These are phyloP conservation scores for Colletotrichum salicis DNA, from an alignment of 2,329 filamentous ascomycete genomes.

Conservation along the genomic window DNA sequence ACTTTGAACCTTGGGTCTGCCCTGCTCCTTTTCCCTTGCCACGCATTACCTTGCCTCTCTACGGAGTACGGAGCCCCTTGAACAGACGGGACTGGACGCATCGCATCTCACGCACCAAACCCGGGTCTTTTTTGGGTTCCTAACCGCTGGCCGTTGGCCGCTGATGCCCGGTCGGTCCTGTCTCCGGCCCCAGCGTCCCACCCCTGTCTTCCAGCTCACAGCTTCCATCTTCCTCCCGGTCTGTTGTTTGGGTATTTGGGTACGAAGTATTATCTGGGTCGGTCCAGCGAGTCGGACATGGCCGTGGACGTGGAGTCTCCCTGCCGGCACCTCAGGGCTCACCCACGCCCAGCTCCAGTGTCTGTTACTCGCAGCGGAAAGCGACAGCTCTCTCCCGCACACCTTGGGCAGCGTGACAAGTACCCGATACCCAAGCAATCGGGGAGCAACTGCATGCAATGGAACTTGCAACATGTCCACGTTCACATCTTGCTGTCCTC, in stretches of 20 bases:
- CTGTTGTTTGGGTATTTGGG: background rate
- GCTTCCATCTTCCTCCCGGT: background rate
- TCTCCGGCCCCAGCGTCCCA: constrained; percentile 14
- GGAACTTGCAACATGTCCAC: background rate
- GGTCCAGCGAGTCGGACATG: constrained; percentile 18
- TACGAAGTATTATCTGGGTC: background rate
- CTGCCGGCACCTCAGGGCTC: constrained; percentile 1
- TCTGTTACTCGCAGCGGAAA: constrained; percentile 4
- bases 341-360: background rate
- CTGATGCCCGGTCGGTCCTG: constrained; percentile 22
- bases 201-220: constrained; percentile 12
- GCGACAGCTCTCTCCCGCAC: background rate
- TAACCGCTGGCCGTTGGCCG: constrained; percentile 16
- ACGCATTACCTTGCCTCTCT: background rate
- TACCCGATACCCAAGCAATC: background rate
- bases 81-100: too few relatives aligned
- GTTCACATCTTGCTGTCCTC: background rate
- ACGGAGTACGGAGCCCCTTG: too few relatives aligned
- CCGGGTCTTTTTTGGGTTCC: background rate
- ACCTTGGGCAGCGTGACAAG: background rate
- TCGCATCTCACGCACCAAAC: background rate
- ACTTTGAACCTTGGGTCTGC: background rate
- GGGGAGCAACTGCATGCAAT: background rate
- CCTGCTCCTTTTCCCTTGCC: background rate
- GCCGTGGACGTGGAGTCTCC: background rate